These are phyloP conservation scores for Pleurotus sapidus DNA, from an alignment of 768 basidiomycete species.

Conservation along the genomic window DNA sequence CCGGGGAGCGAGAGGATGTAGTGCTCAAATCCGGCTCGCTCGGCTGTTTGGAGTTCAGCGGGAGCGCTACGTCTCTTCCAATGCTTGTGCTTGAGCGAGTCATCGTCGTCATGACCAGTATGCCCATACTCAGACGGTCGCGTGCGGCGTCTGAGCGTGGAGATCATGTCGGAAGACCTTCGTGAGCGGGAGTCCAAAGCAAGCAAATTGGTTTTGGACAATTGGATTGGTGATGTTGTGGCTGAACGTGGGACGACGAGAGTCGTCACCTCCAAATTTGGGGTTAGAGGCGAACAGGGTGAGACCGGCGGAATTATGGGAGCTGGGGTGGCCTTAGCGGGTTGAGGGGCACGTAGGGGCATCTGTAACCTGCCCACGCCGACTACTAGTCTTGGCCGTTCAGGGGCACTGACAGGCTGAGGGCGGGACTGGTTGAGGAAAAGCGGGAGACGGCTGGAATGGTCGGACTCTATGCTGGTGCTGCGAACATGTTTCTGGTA, in stretches of 20 bases:
- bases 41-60: slow-evolving; percentile 47
- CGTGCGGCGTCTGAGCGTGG: slow-evolving; percentile 54
- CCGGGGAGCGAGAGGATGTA: slow-evolving; percentile 57
- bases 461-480: slow-evolving; percentile 7
- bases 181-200: slow-evolving; percentile 53
- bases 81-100: slow-evolving; percentile 40
- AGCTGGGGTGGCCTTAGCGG: slow-evolving; percentile 19
- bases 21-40: slow-evolving; percentile 56
- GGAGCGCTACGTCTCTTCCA: slow-evolving; percentile 44
- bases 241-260: slow-evolving; percentile 44
- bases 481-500: slow-evolving; percentile 28
- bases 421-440: slow-evolving; percentile 20
- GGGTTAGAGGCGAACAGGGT: slow-evolving; percentile 33
- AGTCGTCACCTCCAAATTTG: slow-evolving; percentile 47
- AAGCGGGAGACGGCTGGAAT: slow-evolving; percentile 27
- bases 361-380: slow-evolving; percentile 41
- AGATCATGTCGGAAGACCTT: slow-evolving; percentile 63
- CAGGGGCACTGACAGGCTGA: slow-evolving; percentile 16
- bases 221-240: slow-evolving; percentile 37
- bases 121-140: slow-evolving; percentile 28
- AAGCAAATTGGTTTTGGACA: slow-evolving; percentile 52
- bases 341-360: slow-evolving; percentile 31
- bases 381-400: slow-evolving; percentile 24
- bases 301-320: slow-evolving; percentile 28
- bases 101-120: slow-evolving; percentile 20